Conservation (phyloP, 768 basidiomycete species). For the Kwoniella sp. region DNA sequence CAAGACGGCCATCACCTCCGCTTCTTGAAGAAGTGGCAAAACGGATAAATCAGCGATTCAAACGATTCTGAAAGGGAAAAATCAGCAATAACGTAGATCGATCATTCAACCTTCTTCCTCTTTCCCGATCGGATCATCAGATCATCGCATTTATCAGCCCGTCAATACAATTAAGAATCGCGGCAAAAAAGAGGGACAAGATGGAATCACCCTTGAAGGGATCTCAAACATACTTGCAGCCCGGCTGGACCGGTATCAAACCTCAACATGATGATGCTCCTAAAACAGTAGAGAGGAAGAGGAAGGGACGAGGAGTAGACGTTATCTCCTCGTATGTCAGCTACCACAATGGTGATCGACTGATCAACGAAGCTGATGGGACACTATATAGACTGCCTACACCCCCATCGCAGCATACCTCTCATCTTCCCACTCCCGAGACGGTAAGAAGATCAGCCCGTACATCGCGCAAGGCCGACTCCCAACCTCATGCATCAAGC, state of each 20-base stretch:
- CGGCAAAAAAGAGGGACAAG: neutral
- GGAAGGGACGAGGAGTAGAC: conserved; percentile 38
- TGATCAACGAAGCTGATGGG: neutral
- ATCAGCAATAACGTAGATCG: neutral
- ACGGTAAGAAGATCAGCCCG: conserved; percentile 27
- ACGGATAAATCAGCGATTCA: neutral
- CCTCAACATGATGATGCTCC: conserved; percentile 21
- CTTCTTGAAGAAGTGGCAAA: conserved; percentile 6
- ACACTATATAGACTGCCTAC: conserved; percentile 30
- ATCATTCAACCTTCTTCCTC: conserved; percentile 11
- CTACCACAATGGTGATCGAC: neutral
- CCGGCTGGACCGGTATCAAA: conserved; percentile 46
- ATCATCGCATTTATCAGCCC: no score
- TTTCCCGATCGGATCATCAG: neutral
- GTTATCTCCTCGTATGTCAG: conserved; percentile 32
- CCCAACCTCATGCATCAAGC: neutral
- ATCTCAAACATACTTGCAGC: conserved; percentile 1
- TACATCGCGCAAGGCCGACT: conserved; percentile 24
- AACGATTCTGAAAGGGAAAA: conserved; percentile 17
- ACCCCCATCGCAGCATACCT: conserved; percentile 31
- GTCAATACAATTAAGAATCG: neutral
- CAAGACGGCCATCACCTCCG: neutral
- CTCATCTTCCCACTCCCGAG: conserved; percentile 43
- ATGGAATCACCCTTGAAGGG: conserved; percentile 27
- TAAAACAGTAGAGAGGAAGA: conserved; percentile 35